Evolutionary conservation across 345 rosid genomes (phyloP), one percentile per base, ranked within the genome.

Genomic region (Hirschfeldia incana): DNA sequence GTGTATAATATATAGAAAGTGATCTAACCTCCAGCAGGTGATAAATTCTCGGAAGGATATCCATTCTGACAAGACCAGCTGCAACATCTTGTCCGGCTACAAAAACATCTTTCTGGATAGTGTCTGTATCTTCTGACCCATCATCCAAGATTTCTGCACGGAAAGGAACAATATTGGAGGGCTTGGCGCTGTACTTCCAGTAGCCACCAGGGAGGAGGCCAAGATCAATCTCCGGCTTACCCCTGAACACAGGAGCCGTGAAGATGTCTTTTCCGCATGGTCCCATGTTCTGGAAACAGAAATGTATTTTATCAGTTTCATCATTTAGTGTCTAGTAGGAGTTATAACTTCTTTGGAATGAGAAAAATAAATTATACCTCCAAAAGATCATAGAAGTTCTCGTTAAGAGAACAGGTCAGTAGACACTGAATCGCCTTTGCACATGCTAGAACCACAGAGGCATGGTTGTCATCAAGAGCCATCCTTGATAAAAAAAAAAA

Each of bases 101-200:
- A 83, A 85, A 71, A 76, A 92, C 77, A 84, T 94, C 97, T 64
- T 94, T 95, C 87, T 85, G 91, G 78, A 94, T 91, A 64, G 98
- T 92, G 51, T 79, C 88, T 32, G 81, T 80, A 70, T 82, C 92
- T 84, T 88, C 89, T 57, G 81, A 77, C 68, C 83, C 95, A 21
- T 89, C 91, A 85, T 82, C 86, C 71, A 78, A 9, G 60, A 62
- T 66, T 72, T 87, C 85, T 78, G 83, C 87, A 37, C 84, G 78
- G 61, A 75, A 80, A 75, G 82, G 79, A 75, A 88, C 81, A 67
- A 94, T 78, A 67, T 89, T 94, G 76, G 95, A 89, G 73, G 91
- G 87, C 85, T 94, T 94, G n/a, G 94, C 91, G 77, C 85, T 90
- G 84, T 94, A 92, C 86, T 94, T 94, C 98, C 97, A 92, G 81